phyloP scores from a whole-genome alignment of 2,329 filamentous ascomycete species.

The Venturia asperata region DNA sequence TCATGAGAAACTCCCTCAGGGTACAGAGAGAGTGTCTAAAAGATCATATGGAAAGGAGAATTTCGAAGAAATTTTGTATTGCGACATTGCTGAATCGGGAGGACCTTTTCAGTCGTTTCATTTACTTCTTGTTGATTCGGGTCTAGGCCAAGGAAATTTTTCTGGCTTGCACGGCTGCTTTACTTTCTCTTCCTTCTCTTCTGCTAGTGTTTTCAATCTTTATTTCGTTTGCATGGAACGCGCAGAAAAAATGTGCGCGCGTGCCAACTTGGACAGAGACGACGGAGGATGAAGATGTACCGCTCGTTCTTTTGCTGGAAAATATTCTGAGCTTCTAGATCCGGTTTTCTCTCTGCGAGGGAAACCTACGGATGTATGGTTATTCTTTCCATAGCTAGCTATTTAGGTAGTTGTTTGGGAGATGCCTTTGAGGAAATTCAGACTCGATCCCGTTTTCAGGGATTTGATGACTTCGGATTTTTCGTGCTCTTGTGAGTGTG shows the following conservation, averaged over 20 bases:
- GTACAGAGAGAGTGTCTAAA: not conserved
- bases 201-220: not conserved
- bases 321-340: not conserved
- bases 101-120: no score
- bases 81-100: not conserved
- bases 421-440: not conserved
- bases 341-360: not conserved
- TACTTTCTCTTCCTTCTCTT: not conserved
- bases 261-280: not conserved
- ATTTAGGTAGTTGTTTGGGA: not conserved
- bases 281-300: not conserved
- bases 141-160: not conserved
- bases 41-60: not conserved
- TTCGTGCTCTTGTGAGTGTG: not conserved
- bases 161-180: not conserved
- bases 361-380: not conserved
- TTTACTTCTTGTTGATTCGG: not conserved
- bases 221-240: slow-evolving; percentile 4
- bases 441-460: not conserved
- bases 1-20: not conserved
- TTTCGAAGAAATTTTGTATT: slow-evolving; percentile 11
- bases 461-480: not conserved
- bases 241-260: not conserved
- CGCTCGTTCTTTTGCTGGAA: not conserved
- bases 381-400: not conserved